phyloP scores from a whole-genome alignment of 1,284 basidiomycete genomes.

The Irpex sp. region DNA sequence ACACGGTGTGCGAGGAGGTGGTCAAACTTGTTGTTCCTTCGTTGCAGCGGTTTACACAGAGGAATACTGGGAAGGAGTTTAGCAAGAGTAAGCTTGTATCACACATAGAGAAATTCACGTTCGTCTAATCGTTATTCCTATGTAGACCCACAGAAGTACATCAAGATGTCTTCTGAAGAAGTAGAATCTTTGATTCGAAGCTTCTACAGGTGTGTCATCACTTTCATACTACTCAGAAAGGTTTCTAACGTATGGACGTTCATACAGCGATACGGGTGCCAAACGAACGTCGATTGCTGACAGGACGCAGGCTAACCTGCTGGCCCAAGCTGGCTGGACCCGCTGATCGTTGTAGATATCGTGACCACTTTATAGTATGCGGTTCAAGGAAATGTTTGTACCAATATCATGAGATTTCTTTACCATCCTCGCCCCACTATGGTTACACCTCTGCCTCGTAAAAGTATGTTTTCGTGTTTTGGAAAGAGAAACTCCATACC shows the following conservation, averaged over 20 bases:
- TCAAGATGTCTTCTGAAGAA: constrained; percentile 72
- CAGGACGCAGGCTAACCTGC: constrained; percentile 23
- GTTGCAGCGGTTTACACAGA: constrained; percentile 68
- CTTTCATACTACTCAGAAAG: not conserved
- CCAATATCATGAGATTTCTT: too few species aligned
- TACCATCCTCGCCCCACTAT: too few species aligned
- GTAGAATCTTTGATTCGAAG: constrained; percentile 67
- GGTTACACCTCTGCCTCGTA: too few species aligned
- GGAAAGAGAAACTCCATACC: not conserved
- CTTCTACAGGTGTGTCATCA: constrained; percentile 39
- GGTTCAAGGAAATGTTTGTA: not conserved
- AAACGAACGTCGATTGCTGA: constrained; percentile 19
- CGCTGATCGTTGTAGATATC: constrained; percentile 13
- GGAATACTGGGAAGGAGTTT: constrained; percentile 74
- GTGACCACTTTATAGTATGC: not conserved
- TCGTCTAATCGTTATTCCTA: constrained; percentile 1
- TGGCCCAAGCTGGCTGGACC: constrained; percentile 29
- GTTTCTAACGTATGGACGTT: not conserved
- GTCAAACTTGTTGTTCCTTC: constrained; percentile 72
- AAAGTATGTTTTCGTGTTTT: not conserved
- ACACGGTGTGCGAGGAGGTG: constrained; percentile 63
- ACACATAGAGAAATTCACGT: too few species aligned
- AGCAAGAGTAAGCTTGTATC: constrained; percentile 64
- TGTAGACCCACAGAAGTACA: constrained; percentile 79
- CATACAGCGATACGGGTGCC: constrained; percentile 16